Evolutionary conservation across 2,329 filamentous ascomycete species (phyloP), one percentile per base, ranked within the genome.

Genomic region (Diaporthe destruens): DNA sequence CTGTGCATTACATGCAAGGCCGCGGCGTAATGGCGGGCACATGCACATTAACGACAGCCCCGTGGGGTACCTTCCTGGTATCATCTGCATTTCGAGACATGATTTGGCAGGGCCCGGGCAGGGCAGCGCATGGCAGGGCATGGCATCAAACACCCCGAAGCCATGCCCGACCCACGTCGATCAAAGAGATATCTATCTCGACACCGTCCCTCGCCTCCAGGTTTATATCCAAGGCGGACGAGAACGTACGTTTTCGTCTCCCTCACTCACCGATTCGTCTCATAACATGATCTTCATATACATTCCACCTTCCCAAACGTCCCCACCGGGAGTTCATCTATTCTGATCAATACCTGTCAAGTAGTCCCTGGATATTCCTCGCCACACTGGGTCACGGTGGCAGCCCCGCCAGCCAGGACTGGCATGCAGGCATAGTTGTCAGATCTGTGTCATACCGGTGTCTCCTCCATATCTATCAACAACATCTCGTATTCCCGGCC

Each of bases 1-100:
- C 61, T 65, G 61, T 51, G 61, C 61, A 51, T 23, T n/a, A 49
- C 47, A 51, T n/a, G 61, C 47, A 66, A 29, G 51, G 20, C 32
- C 47, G 12, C 12, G 44, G 18, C 20, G 44, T 20, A 20, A n/a
- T 20, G 32, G 61, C 47, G 32, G 59, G 49, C 61, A 66, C 61
- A 66, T 53, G 49, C 61, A 66, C 61, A 66, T 53, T 47, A 66
- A 66, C 61, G 61, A 66, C 61, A 53, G 61, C 61, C 61, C 61
- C 61, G 61, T 66, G 61, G 61, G 61, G 47, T 53, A 53, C 53
- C 61, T 53, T 66, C 61, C 51, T 47, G 47, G 47, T 53, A 66
- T 66, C 61, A 66, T 66, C 61, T 66, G 44, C 61, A 66, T 20
- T 39, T 53, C 61, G 61, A 66, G 61, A 66, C 61, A 49, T 44